phyloP scores from a whole-genome alignment of 352 stramenopile species.

The Phytophthora citrophthora region DNA sequence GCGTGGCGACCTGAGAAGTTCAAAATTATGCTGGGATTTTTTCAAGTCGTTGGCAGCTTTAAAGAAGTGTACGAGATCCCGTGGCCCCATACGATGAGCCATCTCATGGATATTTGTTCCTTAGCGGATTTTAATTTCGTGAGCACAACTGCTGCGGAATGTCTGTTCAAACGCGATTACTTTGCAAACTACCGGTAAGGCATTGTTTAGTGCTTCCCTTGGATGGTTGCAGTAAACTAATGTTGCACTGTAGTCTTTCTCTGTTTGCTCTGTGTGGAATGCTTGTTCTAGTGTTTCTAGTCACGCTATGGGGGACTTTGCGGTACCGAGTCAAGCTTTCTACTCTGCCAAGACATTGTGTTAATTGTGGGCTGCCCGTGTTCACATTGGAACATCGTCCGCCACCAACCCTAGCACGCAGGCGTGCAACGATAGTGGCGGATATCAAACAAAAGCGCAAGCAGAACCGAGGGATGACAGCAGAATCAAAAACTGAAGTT shows the following conservation, averaged over 20 bases:
- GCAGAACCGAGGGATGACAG: too few relatives aligned
- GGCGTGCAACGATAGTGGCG: constrained; percentile 2
- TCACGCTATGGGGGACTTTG: constrained; percentile 59
- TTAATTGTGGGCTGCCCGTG: constrained; percentile 62
- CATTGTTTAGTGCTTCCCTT: neutral
- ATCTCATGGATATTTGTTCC: constrained; percentile 71
- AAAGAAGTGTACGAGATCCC: constrained; percentile 79
- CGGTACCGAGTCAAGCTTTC: constrained; percentile 65
- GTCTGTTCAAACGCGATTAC: constrained; percentile 68
- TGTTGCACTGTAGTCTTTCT: constrained; percentile 36
- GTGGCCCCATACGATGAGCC: constrained; percentile 64
- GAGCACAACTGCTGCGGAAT: constrained; percentile 70
- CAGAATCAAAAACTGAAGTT: too few relatives aligned
- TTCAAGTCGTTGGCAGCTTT: constrained; percentile 78
- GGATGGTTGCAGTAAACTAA: neutral
- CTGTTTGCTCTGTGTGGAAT: constrained; percentile 50
- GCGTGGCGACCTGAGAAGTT: constrained; percentile 70
- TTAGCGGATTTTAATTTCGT: constrained; percentile 76
- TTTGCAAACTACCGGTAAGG: constrained; percentile 63
- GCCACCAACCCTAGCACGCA: neutral
- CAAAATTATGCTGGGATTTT: constrained; percentile 82
- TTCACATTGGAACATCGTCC: constrained; percentile 48
- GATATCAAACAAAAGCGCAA: constrained; percentile 54
- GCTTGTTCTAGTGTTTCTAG: constrained; percentile 37
- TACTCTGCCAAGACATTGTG: constrained; percentile 62